phyloP scores from a whole-genome alignment of 139 green algal genomes.

The Coccomyxa sp. region DNA sequence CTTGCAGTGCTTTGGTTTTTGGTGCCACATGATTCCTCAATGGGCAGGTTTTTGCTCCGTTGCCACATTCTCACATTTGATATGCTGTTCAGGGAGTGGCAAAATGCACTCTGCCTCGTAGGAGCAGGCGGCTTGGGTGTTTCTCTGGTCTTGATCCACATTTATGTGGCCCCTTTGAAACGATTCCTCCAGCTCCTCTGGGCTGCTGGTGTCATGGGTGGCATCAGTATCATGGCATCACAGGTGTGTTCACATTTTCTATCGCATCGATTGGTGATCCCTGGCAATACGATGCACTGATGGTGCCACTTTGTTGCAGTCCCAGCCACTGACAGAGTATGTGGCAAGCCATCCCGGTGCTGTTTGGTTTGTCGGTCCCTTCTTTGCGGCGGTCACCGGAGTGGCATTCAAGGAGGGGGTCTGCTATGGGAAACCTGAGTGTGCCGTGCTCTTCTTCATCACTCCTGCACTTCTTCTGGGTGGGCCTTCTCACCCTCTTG shows the following conservation, averaged over 20 bases:
- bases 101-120: conserved; percentile 24
- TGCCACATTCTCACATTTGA: background rate
- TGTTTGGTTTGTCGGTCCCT: conserved; percentile 84
- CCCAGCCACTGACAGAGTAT: conserved; percentile 13
- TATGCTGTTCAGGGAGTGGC: background rate
- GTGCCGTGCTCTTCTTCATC: conserved; percentile 57
- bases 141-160: conserved; percentile 83
- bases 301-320: background rate
- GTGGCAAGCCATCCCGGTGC: conserved; percentile 43
- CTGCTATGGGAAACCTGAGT: conserved; percentile 79
- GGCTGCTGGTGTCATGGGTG: conserved; percentile 45
- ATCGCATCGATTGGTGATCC: background rate
- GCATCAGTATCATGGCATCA: conserved; percentile 40
- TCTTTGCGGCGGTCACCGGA: conserved; percentile 87
- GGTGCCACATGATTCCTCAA: too few species aligned
- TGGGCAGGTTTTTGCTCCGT: background rate
- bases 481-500: background rate
- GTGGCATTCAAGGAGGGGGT: conserved; percentile 84
- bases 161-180: conserved; percentile 86
- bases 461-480: conserved; percentile 49
- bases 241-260: conserved; percentile 17
- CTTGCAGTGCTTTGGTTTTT: background rate
- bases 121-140: conserved; percentile 57
- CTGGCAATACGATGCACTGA: background rate
- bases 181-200: conserved; percentile 64